Conservation (phyloP, 2,329 filamentous ascomycete species). For the Parastagonospora nodorum region DNA sequence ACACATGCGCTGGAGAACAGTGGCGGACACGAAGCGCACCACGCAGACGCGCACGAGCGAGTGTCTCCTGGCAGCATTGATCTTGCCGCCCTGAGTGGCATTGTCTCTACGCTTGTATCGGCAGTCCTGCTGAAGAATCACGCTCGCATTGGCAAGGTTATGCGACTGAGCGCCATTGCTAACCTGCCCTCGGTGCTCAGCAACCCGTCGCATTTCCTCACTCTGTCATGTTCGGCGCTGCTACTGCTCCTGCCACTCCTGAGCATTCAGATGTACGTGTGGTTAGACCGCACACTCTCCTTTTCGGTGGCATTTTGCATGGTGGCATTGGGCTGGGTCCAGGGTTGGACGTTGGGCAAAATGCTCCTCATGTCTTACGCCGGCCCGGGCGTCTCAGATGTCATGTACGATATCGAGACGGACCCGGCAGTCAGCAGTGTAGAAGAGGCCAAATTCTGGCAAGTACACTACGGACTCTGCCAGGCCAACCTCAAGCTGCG, state of each 20-base stretch:
- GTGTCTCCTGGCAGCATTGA: conserved; percentile 80
- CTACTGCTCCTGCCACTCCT: conserved; percentile 83
- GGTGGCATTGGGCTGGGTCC: conserved; percentile 82
- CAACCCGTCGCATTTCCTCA: conserved; percentile 94
- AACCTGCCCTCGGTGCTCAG: conserved; percentile 84
- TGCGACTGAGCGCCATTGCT: conserved; percentile 83
- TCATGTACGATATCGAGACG: conserved; percentile 83
- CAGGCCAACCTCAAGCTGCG: conserved; percentile 92
- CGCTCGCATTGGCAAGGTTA: conserved; percentile 86
- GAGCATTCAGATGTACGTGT: conserved; percentile 77
- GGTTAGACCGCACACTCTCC: conserved; percentile 83
- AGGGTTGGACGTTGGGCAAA: conserved; percentile 83
- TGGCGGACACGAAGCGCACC: conserved; percentile 74
- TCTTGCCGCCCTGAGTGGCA: conserved; percentile 78
- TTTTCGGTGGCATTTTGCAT: conserved; percentile 82
- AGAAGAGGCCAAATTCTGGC: conserved; percentile 95
- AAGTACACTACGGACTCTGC: conserved; percentile 94
- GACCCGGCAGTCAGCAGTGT: conserved; percentile 77
- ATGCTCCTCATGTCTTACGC: conserved; percentile 96
- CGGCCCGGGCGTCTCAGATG: conserved; percentile 65
- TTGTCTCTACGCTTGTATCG: conserved; percentile 80
- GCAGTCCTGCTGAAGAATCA: conserved; percentile 90
- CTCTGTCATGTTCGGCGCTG: conserved; percentile 80
- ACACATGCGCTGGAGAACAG: conserved; percentile 86
- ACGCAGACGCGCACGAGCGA: conserved; percentile 67